Conservation (phyloP, 1,284 basidiomycete species). For the Amylostereum areolatum region DNA sequence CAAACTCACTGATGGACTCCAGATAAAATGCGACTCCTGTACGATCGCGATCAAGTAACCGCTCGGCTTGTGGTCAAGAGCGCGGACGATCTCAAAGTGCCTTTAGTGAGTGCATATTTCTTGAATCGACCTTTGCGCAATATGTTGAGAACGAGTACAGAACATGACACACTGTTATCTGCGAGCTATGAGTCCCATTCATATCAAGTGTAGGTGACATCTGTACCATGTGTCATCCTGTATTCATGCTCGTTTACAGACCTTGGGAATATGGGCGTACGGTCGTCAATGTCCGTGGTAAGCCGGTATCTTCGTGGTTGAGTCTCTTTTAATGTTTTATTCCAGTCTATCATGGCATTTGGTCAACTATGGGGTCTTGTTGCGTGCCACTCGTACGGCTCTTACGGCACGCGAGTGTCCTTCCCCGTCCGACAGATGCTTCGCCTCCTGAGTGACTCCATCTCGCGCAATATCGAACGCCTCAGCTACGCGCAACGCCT, state of each 20-base stretch:
- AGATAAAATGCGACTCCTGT: slow-evolving; percentile 82
- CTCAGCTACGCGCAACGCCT: slow-evolving; percentile 77
- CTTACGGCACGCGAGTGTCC: slow-evolving; percentile 76
- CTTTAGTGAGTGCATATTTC: slow-evolving; percentile 42
- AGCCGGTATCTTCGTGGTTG: slow-evolving; percentile 18
- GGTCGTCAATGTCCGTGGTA: slow-evolving; percentile 82
- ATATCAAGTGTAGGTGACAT: slow-evolving; percentile 64
- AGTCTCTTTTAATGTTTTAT: not conserved
- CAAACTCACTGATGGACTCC: not conserved
- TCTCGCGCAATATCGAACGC: slow-evolving; percentile 81
- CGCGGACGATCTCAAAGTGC: slow-evolving; percentile 62
- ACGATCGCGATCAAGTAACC: slow-evolving; percentile 73
- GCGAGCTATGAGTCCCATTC: slow-evolving; percentile 88
- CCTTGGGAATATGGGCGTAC: slow-evolving; percentile 75
- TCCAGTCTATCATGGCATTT: slow-evolving; percentile 78
- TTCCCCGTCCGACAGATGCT: slow-evolving; percentile 84
- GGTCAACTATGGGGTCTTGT: slow-evolving; percentile 83
- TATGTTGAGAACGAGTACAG: slow-evolving; percentile 17
- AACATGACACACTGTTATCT: slow-evolving; percentile 88
- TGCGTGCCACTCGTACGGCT: slow-evolving; percentile 79
- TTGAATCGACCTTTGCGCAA: slow-evolving; percentile 5
- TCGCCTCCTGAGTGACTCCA: slow-evolving; percentile 75
- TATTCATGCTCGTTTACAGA: slow-evolving; percentile 33
- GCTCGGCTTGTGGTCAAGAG: slow-evolving; percentile 72
- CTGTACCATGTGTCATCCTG: slow-evolving; percentile 2